These are phyloP conservation scores for Sicyos edulis DNA, from an alignment of 306 rosid genomes.

Conservation along the genomic window DNA sequence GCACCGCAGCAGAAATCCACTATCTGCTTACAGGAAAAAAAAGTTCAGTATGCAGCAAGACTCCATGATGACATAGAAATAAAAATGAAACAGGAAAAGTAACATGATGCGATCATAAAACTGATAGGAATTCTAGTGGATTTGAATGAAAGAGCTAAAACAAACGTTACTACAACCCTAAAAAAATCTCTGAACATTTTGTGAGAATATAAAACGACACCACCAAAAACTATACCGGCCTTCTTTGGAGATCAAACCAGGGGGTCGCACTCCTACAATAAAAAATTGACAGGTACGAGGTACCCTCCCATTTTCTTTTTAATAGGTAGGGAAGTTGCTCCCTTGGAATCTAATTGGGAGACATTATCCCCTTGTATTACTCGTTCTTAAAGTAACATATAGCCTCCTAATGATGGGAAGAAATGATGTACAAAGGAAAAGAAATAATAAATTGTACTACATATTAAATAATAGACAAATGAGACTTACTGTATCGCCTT, in stretches of 20 bases:
- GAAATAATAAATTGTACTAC: background rate
- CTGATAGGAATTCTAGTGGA: background rate
- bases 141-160: background rate
- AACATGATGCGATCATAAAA: background rate
- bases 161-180: background rate
- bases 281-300: no score
- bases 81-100: background rate
- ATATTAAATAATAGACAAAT: background rate
- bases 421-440: background rate
- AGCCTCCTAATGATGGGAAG: background rate
- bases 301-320: no score
- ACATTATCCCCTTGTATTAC: no score
- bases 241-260: no score
- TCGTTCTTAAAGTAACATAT: background rate
- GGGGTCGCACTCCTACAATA: no score
- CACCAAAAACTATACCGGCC: background rate
- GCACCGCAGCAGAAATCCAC: constrained; percentile 98
- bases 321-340: no score
- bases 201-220: background rate
- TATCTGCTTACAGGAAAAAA: constrained; percentile 46
- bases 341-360: no score
- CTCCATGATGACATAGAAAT: constrained; percentile 2
- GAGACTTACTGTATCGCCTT: constrained; percentile 62
- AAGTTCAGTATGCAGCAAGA: constrained; percentile 24
- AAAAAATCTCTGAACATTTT: background rate